phyloP scores from a whole-genome alignment of 2,329 filamentous ascomycete species.

The Colletotrichum lini region DNA sequence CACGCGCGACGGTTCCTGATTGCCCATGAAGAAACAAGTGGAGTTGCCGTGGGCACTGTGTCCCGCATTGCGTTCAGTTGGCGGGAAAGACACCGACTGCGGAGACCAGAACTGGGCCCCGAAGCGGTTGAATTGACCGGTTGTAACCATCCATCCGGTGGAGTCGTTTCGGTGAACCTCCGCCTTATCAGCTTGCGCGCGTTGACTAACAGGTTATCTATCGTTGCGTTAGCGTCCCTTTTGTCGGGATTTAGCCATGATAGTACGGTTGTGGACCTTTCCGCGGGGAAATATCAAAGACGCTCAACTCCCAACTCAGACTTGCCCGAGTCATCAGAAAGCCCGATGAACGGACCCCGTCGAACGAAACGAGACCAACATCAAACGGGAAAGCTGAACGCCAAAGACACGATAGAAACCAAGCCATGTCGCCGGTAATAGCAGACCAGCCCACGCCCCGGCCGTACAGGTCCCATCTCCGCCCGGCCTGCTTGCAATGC shows the following conservation, averaged over 20 bases:
- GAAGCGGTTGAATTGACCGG: slow-evolving; percentile 3
- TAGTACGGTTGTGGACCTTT: slow-evolving; percentile 35
- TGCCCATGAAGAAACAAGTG: slow-evolving; percentile 20
- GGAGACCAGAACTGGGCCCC: slow-evolving; percentile 22
- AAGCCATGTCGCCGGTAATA: slow-evolving; percentile 22
- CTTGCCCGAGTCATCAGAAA: slow-evolving; percentile 30
- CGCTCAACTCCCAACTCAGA: slow-evolving; percentile 22
- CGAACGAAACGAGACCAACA: slow-evolving; percentile 8
- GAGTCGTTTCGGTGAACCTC: slow-evolving; percentile 38
- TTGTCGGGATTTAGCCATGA: slow-evolving; percentile 17
- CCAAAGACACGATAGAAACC: slow-evolving; percentile 1
- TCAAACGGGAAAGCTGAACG: not conserved
- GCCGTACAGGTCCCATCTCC: slow-evolving; percentile 74
- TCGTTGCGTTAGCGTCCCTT: slow-evolving; percentile 22
- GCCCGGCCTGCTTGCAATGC: slow-evolving; percentile 72
- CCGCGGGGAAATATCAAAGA: slow-evolving; percentile 42
- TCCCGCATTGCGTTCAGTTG: not conserved
- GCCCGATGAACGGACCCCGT: slow-evolving; percentile 36
- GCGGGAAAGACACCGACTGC: slow-evolving; percentile 13
- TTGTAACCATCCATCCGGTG: slow-evolving; percentile 11
- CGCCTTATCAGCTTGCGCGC: slow-evolving; percentile 41
- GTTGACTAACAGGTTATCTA: slow-evolving; percentile 39
- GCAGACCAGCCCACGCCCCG: slow-evolving; percentile 49
- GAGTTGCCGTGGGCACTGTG: slow-evolving; percentile 31
- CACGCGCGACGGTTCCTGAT: not conserved